Base-by-base conservation (phyloP, 768 basidiomycete genomes). In the Boletus coccyginus region DNA sequence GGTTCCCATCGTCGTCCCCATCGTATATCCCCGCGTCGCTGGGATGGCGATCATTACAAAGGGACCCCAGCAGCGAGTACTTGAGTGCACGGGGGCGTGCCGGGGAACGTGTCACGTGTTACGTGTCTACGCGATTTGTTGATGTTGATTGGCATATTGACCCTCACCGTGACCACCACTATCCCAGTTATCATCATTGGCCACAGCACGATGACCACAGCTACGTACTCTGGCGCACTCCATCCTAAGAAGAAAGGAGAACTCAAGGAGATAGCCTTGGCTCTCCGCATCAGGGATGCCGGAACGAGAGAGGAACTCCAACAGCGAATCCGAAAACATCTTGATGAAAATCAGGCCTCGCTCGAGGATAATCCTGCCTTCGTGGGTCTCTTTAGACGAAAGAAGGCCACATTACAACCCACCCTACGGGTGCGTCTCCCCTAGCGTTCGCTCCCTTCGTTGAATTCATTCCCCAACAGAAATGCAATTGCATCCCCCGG, bases 221-320 rank as follows among this genome's bases (percentile, higher is more conserved):
- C 73, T 55, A 56, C 70, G 35, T 86, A 73, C 65, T 64, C 80
- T 40, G 86, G 86, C 45, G 69, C 81, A 29, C 77, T 87, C 29
- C 78, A 75, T 56, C 64, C 79, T n/a, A 88, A 88, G 72, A 88
- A 86, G 73, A 88, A 88, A 69, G 75, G 75, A 4, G 87, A 88
- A 21, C 78, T 89, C 5, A 85, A 80, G 61, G 79, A 81, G 54
- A 82, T 88, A 36, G 84, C 87, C 1, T 2, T 57, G 6, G 82
- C 83, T 6, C 77, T 89, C 24, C 66, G 68, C 1, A 69, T 87
- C 55, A 78, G 75, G 45, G 79, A 81, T 51, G 54, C 71, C 36
- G 87, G 87, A 39, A 88, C 84, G 2, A 85, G 81, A 57, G 85
- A 88, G 32, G 85, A 86, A 4, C 57, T 88, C 12, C 79, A 81